Evolutionary conservation across 2,329 filamentous ascomycete species (phyloP).

Genomic region (Ophiostoma sp.): DNA sequence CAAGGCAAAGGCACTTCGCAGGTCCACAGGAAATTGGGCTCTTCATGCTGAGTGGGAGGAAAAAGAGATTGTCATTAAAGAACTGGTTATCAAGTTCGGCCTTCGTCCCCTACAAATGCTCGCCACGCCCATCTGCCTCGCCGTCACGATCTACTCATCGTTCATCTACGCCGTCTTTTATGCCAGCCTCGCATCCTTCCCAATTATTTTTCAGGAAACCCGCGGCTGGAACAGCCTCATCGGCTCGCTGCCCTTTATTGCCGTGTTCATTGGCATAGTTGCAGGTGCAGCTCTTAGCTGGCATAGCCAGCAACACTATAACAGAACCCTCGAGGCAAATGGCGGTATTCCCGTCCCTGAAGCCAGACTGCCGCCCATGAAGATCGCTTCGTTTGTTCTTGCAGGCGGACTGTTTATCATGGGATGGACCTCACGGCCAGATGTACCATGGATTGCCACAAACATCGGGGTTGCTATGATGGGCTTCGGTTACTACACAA

Average conservation of each 20-base stretch:
- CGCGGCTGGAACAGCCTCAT: background rate
- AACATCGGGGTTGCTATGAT: background rate
- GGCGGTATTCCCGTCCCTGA: background rate
- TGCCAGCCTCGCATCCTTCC: constrained; percentile 15
- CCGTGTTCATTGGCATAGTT: background rate
- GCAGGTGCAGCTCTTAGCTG: background rate
- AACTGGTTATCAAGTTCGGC: constrained; percentile 18
- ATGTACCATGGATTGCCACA: background rate
- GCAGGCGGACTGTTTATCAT: background rate
- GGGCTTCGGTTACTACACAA: constrained; percentile 40
- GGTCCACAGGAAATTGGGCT: constrained; percentile 10
- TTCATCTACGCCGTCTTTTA: constrained; percentile 19
- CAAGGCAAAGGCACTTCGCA: constrained; percentile 16
- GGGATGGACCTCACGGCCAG: background rate
- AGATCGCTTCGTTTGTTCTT: background rate
- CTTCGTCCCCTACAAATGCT: constrained; percentile 19
- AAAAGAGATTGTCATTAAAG: constrained; percentile 12
- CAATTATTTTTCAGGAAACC: constrained; percentile 30
- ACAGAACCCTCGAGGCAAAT: background rate
- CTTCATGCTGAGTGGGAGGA: constrained; percentile 20
- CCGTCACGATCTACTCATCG: constrained; percentile 14
- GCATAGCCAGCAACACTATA: constrained; percentile 9
- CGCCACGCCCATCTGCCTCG: constrained; percentile 11
- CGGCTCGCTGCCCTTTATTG: background rate
- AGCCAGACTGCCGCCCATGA: constrained; percentile 1